A percentile compares a stretch with the other conserved stretches of the same genome.
These are phyloP conservation scores for Torrubiellomyces zombiae DNA, from an alignment of 2,329 filamentous ascomycete species.

Conservation along the genomic window DNA sequence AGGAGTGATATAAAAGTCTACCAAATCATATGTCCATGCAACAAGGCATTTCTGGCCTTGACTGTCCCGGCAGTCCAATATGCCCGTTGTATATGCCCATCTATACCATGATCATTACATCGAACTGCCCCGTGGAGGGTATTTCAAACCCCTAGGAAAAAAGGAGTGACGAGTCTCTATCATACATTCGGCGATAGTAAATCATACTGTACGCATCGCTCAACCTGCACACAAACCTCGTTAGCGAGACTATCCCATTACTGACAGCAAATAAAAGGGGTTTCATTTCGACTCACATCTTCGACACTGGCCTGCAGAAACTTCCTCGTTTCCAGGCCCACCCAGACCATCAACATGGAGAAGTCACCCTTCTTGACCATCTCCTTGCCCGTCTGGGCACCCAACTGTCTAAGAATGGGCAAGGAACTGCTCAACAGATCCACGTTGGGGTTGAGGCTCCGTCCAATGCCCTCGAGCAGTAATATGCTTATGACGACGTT, in stretches of 20 bases:
- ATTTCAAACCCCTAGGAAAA: no score
- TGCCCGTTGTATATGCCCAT: no score
- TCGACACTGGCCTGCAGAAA: slow-evolving; percentile 84
- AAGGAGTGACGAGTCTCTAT: no score
- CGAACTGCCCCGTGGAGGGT: no score
- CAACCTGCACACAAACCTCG: slow-evolving; percentile 44
- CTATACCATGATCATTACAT: no score
- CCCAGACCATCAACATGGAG: slow-evolving; percentile 81
- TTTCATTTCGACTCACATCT: slow-evolving; percentile 62
- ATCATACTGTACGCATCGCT: slow-evolving; percentile 83
- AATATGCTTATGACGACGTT: slow-evolving; percentile 95
- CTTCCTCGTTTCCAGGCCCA: slow-evolving; percentile 71
- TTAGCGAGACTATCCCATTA: no score
- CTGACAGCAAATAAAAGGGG: no score
- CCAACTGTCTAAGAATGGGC: slow-evolving; percentile 77
- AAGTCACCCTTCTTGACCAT: slow-evolving; percentile 60
- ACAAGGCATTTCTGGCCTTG: no score
- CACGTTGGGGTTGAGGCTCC: slow-evolving; percentile 68
- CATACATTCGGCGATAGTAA: slow-evolving; percentile 75
- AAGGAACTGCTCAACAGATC: slow-evolving; percentile 76
- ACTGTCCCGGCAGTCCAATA: no score
- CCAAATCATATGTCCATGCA: no score
- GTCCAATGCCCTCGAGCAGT: slow-evolving; percentile 82
- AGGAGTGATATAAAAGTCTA: no score
- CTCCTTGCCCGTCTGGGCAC: slow-evolving; percentile 55